Percentiles rank a stretch among this genome's conserved stretches.
Evolutionary conservation across 2,329 filamentous ascomycete genomes (phyloP).

Genomic region (Arthrobotrys pseudoclavata): DNA sequence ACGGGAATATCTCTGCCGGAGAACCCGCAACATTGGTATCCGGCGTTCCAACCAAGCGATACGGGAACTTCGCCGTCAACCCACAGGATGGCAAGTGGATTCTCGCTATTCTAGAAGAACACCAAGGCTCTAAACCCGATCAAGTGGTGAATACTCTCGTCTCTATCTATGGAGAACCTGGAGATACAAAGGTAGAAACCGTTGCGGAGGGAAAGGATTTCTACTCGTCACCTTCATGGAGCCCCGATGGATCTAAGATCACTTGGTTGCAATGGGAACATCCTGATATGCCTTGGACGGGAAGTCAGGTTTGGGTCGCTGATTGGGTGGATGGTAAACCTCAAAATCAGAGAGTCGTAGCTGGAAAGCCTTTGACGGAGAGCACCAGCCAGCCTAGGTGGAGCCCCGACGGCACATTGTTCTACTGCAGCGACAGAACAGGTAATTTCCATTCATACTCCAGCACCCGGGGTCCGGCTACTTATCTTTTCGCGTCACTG

Average conservation of each 20-base stretch:
- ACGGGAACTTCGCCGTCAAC: constrained; percentile 49
- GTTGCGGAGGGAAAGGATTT: constrained; percentile 70
- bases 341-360: constrained; percentile 65
- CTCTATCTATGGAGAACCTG: constrained; percentile 62
- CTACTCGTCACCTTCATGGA: constrained; percentile 70
- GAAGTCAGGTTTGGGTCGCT: constrained; percentile 68
- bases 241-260: constrained; percentile 68
- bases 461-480: neutral
- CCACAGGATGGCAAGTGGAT: constrained; percentile 66
- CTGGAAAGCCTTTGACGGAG: constrained; percentile 67
- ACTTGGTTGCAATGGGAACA: constrained; percentile 73
- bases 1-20: constrained; percentile 16
- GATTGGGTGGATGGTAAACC: constrained; percentile 67
- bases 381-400: constrained; percentile 71
- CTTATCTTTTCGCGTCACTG: neutral
- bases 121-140: constrained; percentile 64
- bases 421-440: constrained; percentile 69
- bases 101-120: constrained; percentile 71
- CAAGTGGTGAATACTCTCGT: constrained; percentile 65
- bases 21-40: constrained; percentile 20
- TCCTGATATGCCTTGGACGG: constrained; percentile 71
- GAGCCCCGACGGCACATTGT: constrained; percentile 69
- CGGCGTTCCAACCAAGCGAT: constrained; percentile 11
- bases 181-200: constrained; percentile 65
- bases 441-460: constrained; percentile 53